Evolutionary conservation across 305 asterid genomes (phyloP).

Genomic region (Ajuga reptans): DNA sequence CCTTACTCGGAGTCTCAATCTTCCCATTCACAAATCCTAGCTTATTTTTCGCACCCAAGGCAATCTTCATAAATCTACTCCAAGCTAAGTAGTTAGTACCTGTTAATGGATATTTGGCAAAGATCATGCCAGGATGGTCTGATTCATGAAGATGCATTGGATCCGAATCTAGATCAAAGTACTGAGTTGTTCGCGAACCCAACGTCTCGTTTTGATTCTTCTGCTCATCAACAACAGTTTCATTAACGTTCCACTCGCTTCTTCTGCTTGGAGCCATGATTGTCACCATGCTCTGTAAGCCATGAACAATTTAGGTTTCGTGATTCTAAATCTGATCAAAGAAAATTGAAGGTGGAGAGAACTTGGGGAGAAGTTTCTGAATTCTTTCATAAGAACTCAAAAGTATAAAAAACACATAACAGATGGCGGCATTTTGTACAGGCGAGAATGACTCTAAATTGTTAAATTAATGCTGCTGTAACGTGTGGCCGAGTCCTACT

Average conservation of each 20-base stretch:
- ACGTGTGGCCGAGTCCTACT: neutral
- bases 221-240: neutral
- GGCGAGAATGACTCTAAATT: neutral
- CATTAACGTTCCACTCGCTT: neutral
- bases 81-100: neutral
- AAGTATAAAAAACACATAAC: neutral
- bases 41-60: neutral
- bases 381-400: neutral
- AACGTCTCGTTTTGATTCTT: neutral
- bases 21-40: neutral
- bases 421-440: neutral
- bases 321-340: neutral
- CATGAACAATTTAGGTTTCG: neutral
- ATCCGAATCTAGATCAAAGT: neutral
- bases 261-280: neutral
- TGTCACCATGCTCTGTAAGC: neutral
- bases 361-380: neutral
- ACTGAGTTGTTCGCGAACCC: neutral
- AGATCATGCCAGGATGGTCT: neutral
- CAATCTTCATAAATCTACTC: neutral
- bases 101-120: neutral
- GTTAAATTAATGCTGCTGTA: neutral
- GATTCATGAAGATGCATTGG: neutral
- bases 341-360: neutral
- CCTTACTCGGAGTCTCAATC: neutral